Evolutionary conservation across 345 rosid genomes (phyloP), one percentile per base, ranked within the genome.

Genomic region (Anacardium occidentale): DNA sequence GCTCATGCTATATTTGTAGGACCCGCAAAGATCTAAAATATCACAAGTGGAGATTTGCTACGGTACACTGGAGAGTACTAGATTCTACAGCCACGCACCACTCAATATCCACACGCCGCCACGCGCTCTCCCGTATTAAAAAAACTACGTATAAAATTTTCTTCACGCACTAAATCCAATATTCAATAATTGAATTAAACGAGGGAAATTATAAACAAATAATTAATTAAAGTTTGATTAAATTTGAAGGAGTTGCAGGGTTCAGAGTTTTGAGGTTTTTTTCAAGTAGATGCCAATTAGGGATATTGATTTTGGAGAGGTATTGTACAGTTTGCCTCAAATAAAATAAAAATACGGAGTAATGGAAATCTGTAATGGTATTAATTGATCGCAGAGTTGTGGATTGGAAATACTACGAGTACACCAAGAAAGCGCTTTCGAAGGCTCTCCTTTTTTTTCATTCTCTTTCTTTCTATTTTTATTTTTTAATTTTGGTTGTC

Each of bases 1-100:
- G 48, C 47, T 7, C 34, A 22, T 20, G 21, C 34, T 8, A 66
- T 9, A 69, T 56, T 55, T 20, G 66, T 58, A 59, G 74, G 74
- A 59, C 74, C 74, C 74, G 58, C 66, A 29, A 17, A 70, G 57
- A 70, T 70, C 64, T 70, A 45, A 70, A 70, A 70, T 58, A 70
- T 58, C 74, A 58, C 24, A 15, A 47, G 18, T 18, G 29, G 55
- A 59, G 47, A 70, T 70, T n/a, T n/a, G n/a, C 56, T 70, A 70
- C n/a, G 66, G 56, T 59, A 24, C 37, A 1, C 52, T 17, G 8
- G 52, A 55, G 72, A 15, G 53, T 55, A 24, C 26, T 70, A 59
- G 65, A 70, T 47, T 70, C 74, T 47, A 26, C 73, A 11, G 5
- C 12, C 64, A 25, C 73, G 1, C 10, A 32, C 73, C 42, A 63